A percentile compares a stretch with the other conserved stretches of the same genome.
phyloP scores from a whole-genome alignment of 768 basidiomycete genomes.

The Fomitopsis pulvina region DNA sequence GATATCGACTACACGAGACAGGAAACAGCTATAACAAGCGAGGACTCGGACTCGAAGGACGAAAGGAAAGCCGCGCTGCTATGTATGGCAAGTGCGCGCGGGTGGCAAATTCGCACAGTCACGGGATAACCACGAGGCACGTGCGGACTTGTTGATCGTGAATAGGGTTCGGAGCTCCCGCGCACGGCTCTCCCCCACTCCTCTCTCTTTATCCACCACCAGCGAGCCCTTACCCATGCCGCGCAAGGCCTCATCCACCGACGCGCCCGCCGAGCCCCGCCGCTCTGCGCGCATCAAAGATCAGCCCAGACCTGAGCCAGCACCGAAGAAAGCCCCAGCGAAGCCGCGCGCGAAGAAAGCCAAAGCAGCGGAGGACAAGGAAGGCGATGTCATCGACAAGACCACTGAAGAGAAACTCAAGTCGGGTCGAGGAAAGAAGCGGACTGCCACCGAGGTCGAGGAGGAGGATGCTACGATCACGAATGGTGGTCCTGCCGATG shows the following conservation, averaged over 20 bases:
- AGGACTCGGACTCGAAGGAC: too few species aligned
- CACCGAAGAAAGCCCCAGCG: slow-evolving; percentile 51
- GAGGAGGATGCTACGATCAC: slow-evolving; percentile 31
- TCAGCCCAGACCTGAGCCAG: slow-evolving; percentile 47
- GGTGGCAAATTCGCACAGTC: slow-evolving; percentile 4
- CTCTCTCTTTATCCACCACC: slow-evolving; percentile 15
- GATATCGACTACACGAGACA: too few species aligned
- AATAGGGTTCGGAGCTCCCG: slow-evolving; percentile 19
- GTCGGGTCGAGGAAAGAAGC: slow-evolving; percentile 49
- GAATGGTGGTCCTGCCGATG: slow-evolving; percentile 23
- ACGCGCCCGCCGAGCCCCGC: slow-evolving; percentile 47
- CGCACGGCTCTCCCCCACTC: slow-evolving; percentile 10
- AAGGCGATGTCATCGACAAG: slow-evolving; percentile 33
- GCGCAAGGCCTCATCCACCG: slow-evolving; percentile 53
- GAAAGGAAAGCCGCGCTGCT: too few species aligned
- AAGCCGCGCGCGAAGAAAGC: slow-evolving; percentile 52
- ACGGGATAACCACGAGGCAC: slow-evolving; percentile 18
- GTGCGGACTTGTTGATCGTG: slow-evolving; percentile 26
- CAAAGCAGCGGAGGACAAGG: slow-evolving; percentile 23
- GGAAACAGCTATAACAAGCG: too few species aligned
- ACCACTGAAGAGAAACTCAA: slow-evolving; percentile 39
- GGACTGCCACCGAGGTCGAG: slow-evolving; percentile 35
- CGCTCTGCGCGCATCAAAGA: slow-evolving; percentile 75
- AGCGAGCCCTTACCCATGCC: slow-evolving; percentile 41
- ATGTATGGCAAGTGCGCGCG: neutral